phyloP scores from a whole-genome alignment of 441 rosid genomes.

The Capsella rubella region DNA sequence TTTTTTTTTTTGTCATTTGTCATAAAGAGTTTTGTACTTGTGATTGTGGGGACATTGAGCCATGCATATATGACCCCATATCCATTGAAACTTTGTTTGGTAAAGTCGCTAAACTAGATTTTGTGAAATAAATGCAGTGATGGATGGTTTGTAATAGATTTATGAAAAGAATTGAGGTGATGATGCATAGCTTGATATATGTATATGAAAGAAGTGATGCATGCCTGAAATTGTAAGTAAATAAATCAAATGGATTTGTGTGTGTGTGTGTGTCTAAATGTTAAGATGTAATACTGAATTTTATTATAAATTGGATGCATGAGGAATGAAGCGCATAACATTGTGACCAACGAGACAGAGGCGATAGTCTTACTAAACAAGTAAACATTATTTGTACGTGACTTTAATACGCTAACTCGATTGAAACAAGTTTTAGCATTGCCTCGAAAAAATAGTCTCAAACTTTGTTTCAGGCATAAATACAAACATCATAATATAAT shows the following conservation, averaged over 20 bases:
- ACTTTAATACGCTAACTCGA: background rate
- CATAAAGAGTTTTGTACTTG: constrained; percentile 3
- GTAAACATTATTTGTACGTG: background rate
- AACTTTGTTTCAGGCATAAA: constrained; percentile 3
- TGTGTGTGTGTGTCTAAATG: too few species aligned
- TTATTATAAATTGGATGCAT: background rate
- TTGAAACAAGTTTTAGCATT: too few species aligned
- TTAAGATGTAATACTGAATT: background rate
- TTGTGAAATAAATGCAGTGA: constrained; percentile 8
- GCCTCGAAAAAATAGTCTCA: background rate
- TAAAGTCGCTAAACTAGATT: background rate
- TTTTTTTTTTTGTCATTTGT: background rate
- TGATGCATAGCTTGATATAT: background rate
- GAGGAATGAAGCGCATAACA: background rate
- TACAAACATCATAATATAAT: constrained; percentile 12
- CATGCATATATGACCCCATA: constrained; percentile 2
- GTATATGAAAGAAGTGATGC: background rate
- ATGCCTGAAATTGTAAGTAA: constrained; percentile 1
- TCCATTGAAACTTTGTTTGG: constrained; percentile 8
- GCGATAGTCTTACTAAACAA: background rate
- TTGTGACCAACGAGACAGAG: background rate
- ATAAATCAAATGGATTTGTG: background rate
- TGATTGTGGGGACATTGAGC: constrained; percentile 19
- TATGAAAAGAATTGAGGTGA: background rate
- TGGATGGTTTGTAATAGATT: background rate